Evolutionary conservation across 192 early-diverging fungal genomes (phyloP).

Genomic region (Coemansia sp.): DNA sequence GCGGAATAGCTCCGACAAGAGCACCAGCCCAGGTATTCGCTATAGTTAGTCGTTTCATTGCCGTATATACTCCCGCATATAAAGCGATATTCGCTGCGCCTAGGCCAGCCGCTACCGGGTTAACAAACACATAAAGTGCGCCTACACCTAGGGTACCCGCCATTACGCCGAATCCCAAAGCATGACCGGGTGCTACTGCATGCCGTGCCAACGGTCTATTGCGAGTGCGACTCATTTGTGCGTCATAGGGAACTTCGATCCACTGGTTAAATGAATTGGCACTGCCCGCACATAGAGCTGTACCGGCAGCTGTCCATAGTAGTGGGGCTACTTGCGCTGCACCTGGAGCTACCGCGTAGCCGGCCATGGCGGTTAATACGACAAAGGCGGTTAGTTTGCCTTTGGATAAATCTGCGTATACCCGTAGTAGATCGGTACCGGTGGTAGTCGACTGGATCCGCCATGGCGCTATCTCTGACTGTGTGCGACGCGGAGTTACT

Average conservation of each 20-base stretch:
- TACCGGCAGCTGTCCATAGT: slow-evolving; percentile 81
- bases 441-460: slow-evolving; percentile 25
- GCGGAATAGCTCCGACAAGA: slow-evolving; percentile 94
- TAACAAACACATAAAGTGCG: slow-evolving; percentile 73
- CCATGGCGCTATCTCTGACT: slow-evolving; percentile 8
- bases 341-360: slow-evolving; percentile 88
- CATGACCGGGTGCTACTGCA: slow-evolving; percentile 72
- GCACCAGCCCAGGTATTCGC: slow-evolving; percentile 96
- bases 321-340: slow-evolving; percentile 60
- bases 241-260: slow-evolving; percentile 93
- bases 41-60: slow-evolving; percentile 89
- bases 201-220: slow-evolving; percentile 83
- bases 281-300: slow-evolving; percentile 79
- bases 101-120: slow-evolving; percentile 79
- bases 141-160: slow-evolving; percentile 68
- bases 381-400: slow-evolving; percentile 86
- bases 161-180: slow-evolving; percentile 67
- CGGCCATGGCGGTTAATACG: slow-evolving; percentile 90
- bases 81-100: slow-evolving; percentile 86
- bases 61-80: slow-evolving; percentile 88
- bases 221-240: slow-evolving; percentile 94
- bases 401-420: slow-evolving; percentile 82
- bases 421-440: slow-evolving; percentile 7
- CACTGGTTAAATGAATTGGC: slow-evolving; percentile 98
- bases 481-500: neutral